phyloP scores from a whole-genome alignment of 2,329 filamentous ascomycete genomes.

The Penicillium verrucosum region DNA sequence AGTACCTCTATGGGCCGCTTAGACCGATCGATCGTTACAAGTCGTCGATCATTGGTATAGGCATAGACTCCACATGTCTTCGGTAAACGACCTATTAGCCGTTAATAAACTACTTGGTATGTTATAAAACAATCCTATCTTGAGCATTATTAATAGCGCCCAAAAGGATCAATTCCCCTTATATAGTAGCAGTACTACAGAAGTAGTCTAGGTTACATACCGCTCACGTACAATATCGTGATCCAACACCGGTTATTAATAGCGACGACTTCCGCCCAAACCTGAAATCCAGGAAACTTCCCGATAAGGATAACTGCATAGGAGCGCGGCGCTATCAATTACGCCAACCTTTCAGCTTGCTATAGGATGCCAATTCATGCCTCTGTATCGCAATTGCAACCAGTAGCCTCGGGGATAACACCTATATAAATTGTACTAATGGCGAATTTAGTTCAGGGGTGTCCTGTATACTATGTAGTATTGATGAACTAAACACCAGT shows the following conservation, averaged over 20 bases:
- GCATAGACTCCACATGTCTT: neutral
- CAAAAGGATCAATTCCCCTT: too few species aligned
- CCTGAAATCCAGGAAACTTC: neutral
- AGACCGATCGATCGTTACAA: neutral
- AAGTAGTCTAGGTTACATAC: too few species aligned
- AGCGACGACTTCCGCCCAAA: neutral
- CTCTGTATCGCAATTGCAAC: neutral
- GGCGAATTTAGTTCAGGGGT: neutral
- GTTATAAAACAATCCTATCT: neutral
- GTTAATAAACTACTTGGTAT: neutral
- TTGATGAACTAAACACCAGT: neutral
- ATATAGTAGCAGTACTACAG: too few species aligned
- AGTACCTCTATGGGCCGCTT: neutral
- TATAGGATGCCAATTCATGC: neutral
- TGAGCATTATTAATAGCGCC: neutral
- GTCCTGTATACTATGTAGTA: too few species aligned
- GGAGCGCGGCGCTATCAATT: too few species aligned
- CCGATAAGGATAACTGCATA: neutral
- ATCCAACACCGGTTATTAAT: neutral
- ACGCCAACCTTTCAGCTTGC: neutral
- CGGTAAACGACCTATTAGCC: neutral
- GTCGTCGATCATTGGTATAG: neutral
- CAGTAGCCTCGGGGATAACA: neutral
- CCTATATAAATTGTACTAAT: neutral
- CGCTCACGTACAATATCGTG: neutral